Conservation (phyloP, 2,329 filamentous ascomycete genomes). For the Aspergillus ibericus region DNA sequence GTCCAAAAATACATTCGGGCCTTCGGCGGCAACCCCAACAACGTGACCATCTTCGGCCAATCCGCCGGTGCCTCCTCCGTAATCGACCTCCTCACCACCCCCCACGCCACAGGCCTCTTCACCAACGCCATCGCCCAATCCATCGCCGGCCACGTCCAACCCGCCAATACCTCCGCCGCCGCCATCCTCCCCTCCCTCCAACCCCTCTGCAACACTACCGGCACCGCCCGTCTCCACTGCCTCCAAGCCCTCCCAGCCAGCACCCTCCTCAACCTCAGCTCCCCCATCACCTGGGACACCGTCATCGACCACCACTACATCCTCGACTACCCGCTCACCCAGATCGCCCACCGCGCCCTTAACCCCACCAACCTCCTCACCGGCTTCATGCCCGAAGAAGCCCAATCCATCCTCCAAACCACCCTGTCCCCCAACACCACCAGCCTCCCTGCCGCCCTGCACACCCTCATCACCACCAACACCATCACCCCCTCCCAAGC, state of each 20-base stretch:
- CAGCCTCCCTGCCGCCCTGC: conserved; percentile 45
- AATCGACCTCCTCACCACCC: conserved; percentile 21
- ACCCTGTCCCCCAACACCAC: conserved; percentile 47
- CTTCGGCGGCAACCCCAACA: conserved; percentile 31
- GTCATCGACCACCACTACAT: conserved; percentile 62
- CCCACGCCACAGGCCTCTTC: conserved; percentile 24
- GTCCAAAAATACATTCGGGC: conserved; percentile 29
- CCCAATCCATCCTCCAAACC: conserved; percentile 54
- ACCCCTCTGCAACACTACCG: conserved; percentile 55
- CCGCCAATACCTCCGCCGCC: neutral
- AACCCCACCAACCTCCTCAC: conserved; percentile 57
- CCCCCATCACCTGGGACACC: conserved; percentile 45
- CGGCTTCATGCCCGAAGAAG: conserved; percentile 57
- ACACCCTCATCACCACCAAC: conserved; percentile 34
- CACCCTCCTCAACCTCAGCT: conserved; percentile 11
- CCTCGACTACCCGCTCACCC: conserved; percentile 50
- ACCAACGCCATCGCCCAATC: conserved; percentile 31
- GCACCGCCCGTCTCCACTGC: conserved; percentile 52
- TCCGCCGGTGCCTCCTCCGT: conserved; percentile 23
- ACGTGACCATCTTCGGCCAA: conserved; percentile 30
- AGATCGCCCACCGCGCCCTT: conserved; percentile 46
- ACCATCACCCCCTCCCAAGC: conserved; percentile 45
- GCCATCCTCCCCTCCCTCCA: conserved; percentile 49
- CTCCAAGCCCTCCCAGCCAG: conserved; percentile 48
- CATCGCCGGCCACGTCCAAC: neutral